Base-by-base conservation (phyloP, 768 basidiomycete species). In the Trametes cinnabarina region DNA sequence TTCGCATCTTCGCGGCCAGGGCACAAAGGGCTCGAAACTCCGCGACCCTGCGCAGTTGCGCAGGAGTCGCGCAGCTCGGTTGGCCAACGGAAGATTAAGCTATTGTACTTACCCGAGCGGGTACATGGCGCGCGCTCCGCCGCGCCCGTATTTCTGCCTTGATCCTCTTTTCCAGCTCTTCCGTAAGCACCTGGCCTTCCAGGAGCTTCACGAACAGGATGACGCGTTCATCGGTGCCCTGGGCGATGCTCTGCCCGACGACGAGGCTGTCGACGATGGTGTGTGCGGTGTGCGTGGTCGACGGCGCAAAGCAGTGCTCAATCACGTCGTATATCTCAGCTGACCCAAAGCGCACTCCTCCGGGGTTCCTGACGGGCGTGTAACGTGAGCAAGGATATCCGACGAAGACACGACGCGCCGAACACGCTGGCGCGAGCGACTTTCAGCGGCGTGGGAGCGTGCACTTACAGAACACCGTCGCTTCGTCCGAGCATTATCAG, bases 251-350 rank as follows among this genome's bases (percentile, higher is more conserved):
- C 70, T 89, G 85, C 6, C 89, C 90, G 26, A 91, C 81, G 19
- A 85, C 88, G 43, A 92, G 71, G 52, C 80, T 84, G 69, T 92
- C 90, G 46, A 73, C 74, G 47, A 82, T 71, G 7, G 71, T 69
- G 55, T 80, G 70, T 43, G 83, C 68, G 40, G 69, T 65, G 60
- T 75, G 67, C 57, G 74, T 73, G 26, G 72, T 71, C 41, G 70
- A 65, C 37, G 77, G 65, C 10, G 80, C 79, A 68, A 87, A 87
- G 64, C 78, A 79, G 77, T 76, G 66, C 61, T 90, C 90, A 39
- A 92, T 75, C 51, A 92, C 87, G 66, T 90, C 86, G 70, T 92
- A 91, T 32, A 92, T 80, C 71, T 92, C 91, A 40, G 87, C 80
- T 35, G 88, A 87, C 39, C 90, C 90, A 68, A 91, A 92, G 28